Evolutionary conservation across 2,329 filamentous ascomycete species (phyloP).

Genomic region (Arthrobotrys conoides): DNA sequence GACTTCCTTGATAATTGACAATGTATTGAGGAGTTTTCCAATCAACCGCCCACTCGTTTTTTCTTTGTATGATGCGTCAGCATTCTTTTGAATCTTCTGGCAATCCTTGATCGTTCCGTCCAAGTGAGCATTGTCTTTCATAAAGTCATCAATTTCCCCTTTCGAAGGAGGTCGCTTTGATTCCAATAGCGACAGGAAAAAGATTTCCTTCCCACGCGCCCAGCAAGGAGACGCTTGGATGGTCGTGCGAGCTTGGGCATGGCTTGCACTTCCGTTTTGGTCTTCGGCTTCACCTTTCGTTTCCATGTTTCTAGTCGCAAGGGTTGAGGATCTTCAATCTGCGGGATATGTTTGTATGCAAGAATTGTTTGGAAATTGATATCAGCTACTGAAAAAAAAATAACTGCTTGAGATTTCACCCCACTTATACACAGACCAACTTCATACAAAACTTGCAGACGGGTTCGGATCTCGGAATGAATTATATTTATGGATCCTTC

Average conservation of each 20-base stretch:
- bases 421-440: not conserved
- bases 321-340: not conserved
- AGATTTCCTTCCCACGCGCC: slow-evolving; percentile 54
- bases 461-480: slow-evolving; percentile 9
- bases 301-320: not conserved
- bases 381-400: not conserved
- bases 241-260: slow-evolving; percentile 12
- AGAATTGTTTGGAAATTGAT: not conserved
- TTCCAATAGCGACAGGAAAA: slow-evolving; percentile 38
- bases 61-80: slow-evolving; percentile 43
- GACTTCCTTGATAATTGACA: slow-evolving; percentile 45
- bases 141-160: slow-evolving; percentile 45
- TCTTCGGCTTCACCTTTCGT: not conserved
- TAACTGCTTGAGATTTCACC: no score
- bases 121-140: slow-evolving; percentile 52
- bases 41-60: slow-evolving; percentile 37
- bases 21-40: slow-evolving; percentile 25
- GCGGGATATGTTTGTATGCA: not conserved
- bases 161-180: slow-evolving; percentile 34
- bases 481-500: not conserved
- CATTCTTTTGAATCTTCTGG: slow-evolving; percentile 42
- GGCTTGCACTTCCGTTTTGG: not conserved
- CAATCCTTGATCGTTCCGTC: slow-evolving; percentile 49
- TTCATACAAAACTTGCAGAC: not conserved
- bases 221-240: slow-evolving; percentile 51